Evolutionary conservation across 108 stramenopile genomes (phyloP), one percentile per base, ranked within the genome.

Genomic region (Cyclotella choctawhatcheeana): DNA sequence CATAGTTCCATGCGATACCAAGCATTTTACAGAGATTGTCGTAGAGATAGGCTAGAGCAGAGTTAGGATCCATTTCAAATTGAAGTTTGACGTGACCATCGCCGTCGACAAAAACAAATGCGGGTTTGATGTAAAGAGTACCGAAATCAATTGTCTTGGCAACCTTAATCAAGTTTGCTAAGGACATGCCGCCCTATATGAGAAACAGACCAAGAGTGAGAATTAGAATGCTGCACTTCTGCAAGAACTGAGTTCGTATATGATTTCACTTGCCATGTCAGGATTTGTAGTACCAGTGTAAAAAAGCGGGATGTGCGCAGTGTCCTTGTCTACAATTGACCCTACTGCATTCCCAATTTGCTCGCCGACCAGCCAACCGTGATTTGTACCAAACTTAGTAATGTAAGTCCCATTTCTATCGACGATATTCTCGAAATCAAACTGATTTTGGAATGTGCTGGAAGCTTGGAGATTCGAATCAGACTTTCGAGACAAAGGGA

Each of bases 291-390:
- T 92, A 50, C 93, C 93, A 7, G 86, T 84, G 78, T 92, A 94
- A 69, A 94, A 94, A 40, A 94, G 72, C 7, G 93, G 93, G 72
- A 94, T 92, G 50, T 94, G 93, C 20, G 93, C 90, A 7, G 93
- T 94, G 72, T 94, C 93, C 66, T 94, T 94, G 77, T 94, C 93
- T 22, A 94, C 93, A 78, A 94, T 94, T 0, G 88, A 88, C 17
- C 93, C 93, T 24, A 88, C 91, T 16, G 88, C 86, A 72, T 94
- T 94, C 29, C 86, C 93, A 55, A 94, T 76, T 63, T 87, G 81
- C 56, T 94, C 93, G 40, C 90, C 93, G 26, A 94, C 77, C 62
- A 94, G 50, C 90, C 89, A 89, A 72, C 92, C 92, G 66, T 93
- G 92, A 79, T 93, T 93, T 24, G 92, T 93, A 40, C 92, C 92